Evolutionary conservation across 768 basidiomycete genomes (phyloP).

Genomic region (Lactarius tabidus): DNA sequence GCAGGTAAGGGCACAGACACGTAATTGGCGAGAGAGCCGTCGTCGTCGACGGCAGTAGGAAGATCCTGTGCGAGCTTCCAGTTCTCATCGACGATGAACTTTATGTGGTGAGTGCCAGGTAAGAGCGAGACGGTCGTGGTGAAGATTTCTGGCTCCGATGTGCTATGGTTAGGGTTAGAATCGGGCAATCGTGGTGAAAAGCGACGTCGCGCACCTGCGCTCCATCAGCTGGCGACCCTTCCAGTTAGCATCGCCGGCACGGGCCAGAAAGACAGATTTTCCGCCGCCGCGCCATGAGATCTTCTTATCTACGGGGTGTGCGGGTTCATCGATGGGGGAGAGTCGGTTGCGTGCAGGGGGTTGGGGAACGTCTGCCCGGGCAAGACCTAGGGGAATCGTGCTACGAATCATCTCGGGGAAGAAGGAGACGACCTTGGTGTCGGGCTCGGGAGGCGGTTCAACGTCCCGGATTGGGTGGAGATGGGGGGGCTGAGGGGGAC

Average conservation of each 20-base stretch:
- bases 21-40: conserved; percentile 92
- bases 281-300: conserved; percentile 65
- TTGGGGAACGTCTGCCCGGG: conserved; percentile 32
- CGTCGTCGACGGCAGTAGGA: conserved; percentile 90
- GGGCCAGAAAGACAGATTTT: conserved; percentile 58
- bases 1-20: conserved; percentile 56
- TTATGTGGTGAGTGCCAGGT: conserved; percentile 90
- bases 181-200: conserved; percentile 19
- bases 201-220: conserved; percentile 47
- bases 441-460: conserved; percentile 28
- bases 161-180: conserved; percentile 21
- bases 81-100: conserved; percentile 90
- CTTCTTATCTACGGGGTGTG: conserved; percentile 30
- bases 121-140: conserved; percentile 50
- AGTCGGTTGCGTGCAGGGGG: conserved; percentile 19
- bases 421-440: conserved; percentile 33
- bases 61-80: conserved; percentile 76
- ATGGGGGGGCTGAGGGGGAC: conserved; percentile 24
- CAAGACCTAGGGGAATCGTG: conserved; percentile 52
- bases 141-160: conserved; percentile 35
- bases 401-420: conserved; percentile 57
- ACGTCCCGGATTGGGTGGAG: conserved; percentile 11
- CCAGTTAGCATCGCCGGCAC: conserved; percentile 75
- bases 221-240: conserved; percentile 64
- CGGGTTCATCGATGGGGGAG: conserved; percentile 23